Conservation (phyloP, 805 yeast species). For the Saturnispora galanensis region DNA sequence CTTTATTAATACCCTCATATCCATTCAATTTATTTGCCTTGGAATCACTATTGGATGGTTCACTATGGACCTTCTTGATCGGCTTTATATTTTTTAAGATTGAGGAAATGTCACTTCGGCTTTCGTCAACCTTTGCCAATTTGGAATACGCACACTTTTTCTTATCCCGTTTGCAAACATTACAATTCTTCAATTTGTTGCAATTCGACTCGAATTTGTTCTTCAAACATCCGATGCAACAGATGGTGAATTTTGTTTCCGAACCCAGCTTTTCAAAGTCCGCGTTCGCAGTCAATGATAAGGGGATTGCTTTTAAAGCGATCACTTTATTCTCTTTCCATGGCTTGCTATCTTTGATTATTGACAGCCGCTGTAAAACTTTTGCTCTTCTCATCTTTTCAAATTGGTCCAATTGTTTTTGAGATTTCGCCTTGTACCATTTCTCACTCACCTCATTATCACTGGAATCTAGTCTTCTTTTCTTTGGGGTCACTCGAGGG, state of each 20-base stretch:
- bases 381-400: too few relatives aligned
- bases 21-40: too few relatives aligned
- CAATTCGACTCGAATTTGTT: conserved; percentile 6
- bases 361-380: too few relatives aligned
- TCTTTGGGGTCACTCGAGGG: too few relatives aligned
- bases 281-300: not conserved
- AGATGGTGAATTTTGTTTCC: conserved; percentile 20
- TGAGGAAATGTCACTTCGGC: not conserved
- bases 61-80: not conserved
- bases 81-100: not conserved
- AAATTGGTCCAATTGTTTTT: too few relatives aligned
- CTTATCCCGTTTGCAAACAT: conserved; percentile 10
- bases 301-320: not conserved
- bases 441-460: too few relatives aligned
- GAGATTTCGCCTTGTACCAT: too few relatives aligned
- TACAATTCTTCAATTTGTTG: conserved; percentile 11
- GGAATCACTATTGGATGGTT: not conserved
- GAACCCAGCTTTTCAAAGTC: conserved; percentile 9
- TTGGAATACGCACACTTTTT: conserved; percentile 9
- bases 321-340: not conserved
- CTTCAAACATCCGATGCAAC: conserved; percentile 11
- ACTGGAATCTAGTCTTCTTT: too few relatives aligned
- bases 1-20: too few relatives aligned
- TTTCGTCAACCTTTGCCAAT: conserved; percentile 2
- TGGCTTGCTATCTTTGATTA: not conserved